These are phyloP conservation scores for Petunia secreta DNA, from an alignment of 257 asterid genomes.

Conservation along the genomic window DNA sequence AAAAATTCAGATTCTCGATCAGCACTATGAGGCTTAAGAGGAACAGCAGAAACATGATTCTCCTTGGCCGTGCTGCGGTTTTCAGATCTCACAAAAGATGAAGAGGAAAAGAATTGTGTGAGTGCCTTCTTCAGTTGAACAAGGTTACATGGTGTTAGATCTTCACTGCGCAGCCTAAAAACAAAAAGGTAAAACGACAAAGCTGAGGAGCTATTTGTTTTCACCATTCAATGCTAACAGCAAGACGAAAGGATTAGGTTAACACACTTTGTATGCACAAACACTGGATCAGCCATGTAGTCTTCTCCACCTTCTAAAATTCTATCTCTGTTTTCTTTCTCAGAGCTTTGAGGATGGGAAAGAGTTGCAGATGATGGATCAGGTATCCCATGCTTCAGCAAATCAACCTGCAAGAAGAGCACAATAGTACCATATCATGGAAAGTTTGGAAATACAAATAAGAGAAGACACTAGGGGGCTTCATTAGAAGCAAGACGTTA, in stretches of 20 bases:
- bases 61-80: constrained; percentile 46
- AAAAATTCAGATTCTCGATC: constrained; percentile 39
- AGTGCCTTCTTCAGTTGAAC: constrained; percentile 60
- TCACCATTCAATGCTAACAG: neutral
- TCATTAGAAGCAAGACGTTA: neutral
- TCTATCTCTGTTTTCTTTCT: constrained; percentile 61
- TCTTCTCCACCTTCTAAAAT: constrained; percentile 57
- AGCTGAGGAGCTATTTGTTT: constrained; percentile 1
- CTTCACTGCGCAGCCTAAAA: constrained; percentile 60
- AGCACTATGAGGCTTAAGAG: constrained; percentile 32
- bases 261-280: constrained; percentile 81
- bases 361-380: constrained; percentile 82
- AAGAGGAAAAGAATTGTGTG: constrained; percentile 49
- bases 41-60: constrained; percentile 23
- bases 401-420: constrained; percentile 62
- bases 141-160: constrained; percentile 49
- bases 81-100: constrained; percentile 57
- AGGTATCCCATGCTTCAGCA: constrained; percentile 82
- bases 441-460: neutral
- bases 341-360: constrained; percentile 62
- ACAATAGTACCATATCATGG: neutral
- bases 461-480: neutral
- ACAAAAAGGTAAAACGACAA: constrained; percentile 14
- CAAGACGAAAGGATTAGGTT: neutral
- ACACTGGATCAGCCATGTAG: constrained; percentile 76